A percentile compares a stretch with the other conserved stretches of the same genome.
phyloP scores from a whole-genome alignment of 148 eudicot genomes.

The Rhododendron kiyosumense region DNA sequence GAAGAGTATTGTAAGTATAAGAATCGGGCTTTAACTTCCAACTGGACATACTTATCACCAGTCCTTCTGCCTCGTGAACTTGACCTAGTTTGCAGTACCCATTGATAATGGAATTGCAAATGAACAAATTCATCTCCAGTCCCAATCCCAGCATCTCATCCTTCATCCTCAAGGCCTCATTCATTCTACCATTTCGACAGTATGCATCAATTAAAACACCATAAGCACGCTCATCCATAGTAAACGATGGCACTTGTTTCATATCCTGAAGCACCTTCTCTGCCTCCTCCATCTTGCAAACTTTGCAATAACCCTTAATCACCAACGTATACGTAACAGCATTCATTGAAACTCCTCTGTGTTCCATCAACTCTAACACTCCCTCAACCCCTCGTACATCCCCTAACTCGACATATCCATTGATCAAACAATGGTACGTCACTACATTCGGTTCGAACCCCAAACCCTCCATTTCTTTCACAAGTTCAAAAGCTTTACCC shows the following conservation, averaged over 20 bases:
- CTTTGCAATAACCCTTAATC: conserved; percentile 68
- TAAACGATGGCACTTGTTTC: conserved; percentile 31
- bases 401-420: conserved; percentile 37
- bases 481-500: conserved; percentile 24
- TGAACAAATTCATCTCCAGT: conserved; percentile 46
- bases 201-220: conserved; percentile 64
- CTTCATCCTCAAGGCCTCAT: conserved; percentile 49
- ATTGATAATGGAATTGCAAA: conserved; percentile 70
- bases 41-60: conserved; percentile 37
- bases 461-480: conserved; percentile 27
- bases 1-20: conserved; percentile 69
- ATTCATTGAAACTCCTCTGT: conserved; percentile 36
- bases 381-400: conserved; percentile 31
- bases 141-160: conserved; percentile 62
- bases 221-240: conserved; percentile 49
- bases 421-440: conserved; percentile 43
- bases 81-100: conserved; percentile 76
- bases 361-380: conserved; percentile 55
- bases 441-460: conserved; percentile 36
- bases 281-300: conserved; percentile 50
- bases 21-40: conserved; percentile 74
- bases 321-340: conserved; percentile 53
- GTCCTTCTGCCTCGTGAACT: conserved; percentile 41
- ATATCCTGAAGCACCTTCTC: conserved; percentile 47
- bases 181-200: conserved; percentile 60